Conservation (phyloP, 805 yeast species). For the Hanseniaspora vineae region DNA sequence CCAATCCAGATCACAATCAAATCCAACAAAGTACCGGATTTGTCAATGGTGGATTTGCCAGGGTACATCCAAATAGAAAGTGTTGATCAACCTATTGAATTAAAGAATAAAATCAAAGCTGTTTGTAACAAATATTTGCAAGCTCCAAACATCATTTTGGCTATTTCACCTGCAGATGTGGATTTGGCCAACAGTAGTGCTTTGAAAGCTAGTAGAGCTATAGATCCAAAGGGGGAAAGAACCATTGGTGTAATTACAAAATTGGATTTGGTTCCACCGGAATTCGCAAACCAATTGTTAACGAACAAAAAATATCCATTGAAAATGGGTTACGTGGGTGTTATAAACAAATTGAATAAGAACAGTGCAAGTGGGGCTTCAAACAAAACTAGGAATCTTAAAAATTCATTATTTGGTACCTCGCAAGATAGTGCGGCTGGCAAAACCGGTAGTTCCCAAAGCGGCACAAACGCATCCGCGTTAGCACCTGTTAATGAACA, state of each 20-base stretch:
- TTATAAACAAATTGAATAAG: slow-evolving; percentile 70
- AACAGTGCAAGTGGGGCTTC: background rate
- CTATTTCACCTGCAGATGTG: slow-evolving; percentile 95
- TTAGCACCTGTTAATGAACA: slow-evolving; percentile 36
- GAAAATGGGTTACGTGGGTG: slow-evolving; percentile 96
- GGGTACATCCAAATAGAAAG: slow-evolving; percentile 97
- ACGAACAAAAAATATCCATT: slow-evolving; percentile 77
- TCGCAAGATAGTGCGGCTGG: background rate
- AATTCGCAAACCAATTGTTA: slow-evolving; percentile 52
- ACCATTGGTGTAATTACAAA: slow-evolving; percentile 95
- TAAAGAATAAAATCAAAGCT: slow-evolving; percentile 65
- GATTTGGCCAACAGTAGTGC: slow-evolving; percentile 96
- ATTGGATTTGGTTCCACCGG: slow-evolving; percentile 76
- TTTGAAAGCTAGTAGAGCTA: slow-evolving; percentile 71
- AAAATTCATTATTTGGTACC: background rate
- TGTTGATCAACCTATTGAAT: slow-evolving; percentile 82
- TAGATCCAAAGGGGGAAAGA: slow-evolving; percentile 91
- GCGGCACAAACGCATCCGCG: background rate
- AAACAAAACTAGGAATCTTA: background rate
- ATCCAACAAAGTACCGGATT: slow-evolving; percentile 85
- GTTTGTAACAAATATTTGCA: slow-evolving; percentile 78
- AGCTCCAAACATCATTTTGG: slow-evolving; percentile 86
- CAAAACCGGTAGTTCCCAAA: background rate
- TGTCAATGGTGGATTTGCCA: slow-evolving; percentile 89
- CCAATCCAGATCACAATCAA: slow-evolving; percentile 87